Evolutionary conservation across 305 asterid species (phyloP), one percentile per base, ranked within the genome.

Genomic region (Stenogyne calaminthoides): DNA sequence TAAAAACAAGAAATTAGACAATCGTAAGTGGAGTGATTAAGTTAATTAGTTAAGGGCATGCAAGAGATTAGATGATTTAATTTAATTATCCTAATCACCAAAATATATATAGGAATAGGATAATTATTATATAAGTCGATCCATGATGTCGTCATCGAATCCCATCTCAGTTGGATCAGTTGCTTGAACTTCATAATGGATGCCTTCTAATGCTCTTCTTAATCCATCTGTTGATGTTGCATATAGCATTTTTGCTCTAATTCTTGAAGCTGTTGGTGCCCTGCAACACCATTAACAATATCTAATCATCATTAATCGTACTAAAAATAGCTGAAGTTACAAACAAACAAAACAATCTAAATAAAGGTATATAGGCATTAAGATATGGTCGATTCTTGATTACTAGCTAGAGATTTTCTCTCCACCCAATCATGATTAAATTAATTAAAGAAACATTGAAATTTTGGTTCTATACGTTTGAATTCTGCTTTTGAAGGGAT

Each of bases 81-180:
- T 52, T 57, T n/a, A n/a, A n/a, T n/a, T 55, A 57, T 55, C 72
- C 25, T 71, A 52, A 78, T 20, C 3, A 40, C 18, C 34, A 51
- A 40, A 52, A 20, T 12, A 18, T 12, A 27, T 6, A 7, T n/a
- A 47, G 58, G 39, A 32, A n/a, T n/a, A n/a, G 19, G 6, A 6
- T 51, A 3, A 5, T 40, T 62, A 67, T 81, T 63, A 87, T 71
- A 84, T 86, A 76, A 89, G 84, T 73, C 91, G 77, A 65, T 92
- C 89, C 81, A 86, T 80, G 34, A 92, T 92, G 49, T n/a, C n/a
- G n/a, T 90, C 84, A 77, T 92, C 97, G 9, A 90, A 78, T 11
- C 94, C 98, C 96, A 92, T 92, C 81, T 90, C 98, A 9, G 97
- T 86, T 57, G 98, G 97, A 75, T 92, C 97, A 3, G 98, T 92